Conservation (phyloP, 129 eudicot species). For the Flaveria linearis region DNA sequence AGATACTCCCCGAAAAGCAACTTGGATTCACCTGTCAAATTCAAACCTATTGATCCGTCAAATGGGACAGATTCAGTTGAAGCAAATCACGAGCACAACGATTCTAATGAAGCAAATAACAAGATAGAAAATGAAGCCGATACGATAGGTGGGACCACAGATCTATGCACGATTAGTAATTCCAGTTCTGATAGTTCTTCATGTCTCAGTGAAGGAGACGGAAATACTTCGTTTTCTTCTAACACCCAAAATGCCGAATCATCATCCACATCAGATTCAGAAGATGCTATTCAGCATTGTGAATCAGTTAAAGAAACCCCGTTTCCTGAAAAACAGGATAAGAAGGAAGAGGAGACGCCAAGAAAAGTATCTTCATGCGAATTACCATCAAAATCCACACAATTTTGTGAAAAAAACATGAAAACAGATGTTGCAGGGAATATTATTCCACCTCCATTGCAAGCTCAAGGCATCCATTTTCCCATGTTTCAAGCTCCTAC, state of each 20-base stretch:
- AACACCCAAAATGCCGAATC: constrained; percentile 64
- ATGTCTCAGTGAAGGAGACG: constrained; percentile 87
- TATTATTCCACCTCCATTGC: constrained; percentile 49
- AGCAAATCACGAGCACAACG: constrained; percentile 32
- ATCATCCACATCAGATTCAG: constrained; percentile 73
- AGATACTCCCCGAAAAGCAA: constrained; percentile 50
- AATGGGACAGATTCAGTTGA: constrained; percentile 27
- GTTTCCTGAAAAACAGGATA: constrained; percentile 27
- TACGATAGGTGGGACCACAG: constrained; percentile 40
- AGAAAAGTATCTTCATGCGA: constrained; percentile 6
- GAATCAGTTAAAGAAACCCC: constrained; percentile 55
- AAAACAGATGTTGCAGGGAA: constrained; percentile 35
- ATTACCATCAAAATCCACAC: constrained; percentile 32
- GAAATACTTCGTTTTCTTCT: constrained; percentile 52
- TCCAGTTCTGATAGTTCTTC: constrained; percentile 85
- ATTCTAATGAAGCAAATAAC: constrained; percentile 33
- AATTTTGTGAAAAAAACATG: constrained; percentile 33
- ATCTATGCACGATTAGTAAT: constrained; percentile 46
- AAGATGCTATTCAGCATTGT: constrained; percentile 60
- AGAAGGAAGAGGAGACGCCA: constrained; percentile 32
- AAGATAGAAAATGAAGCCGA: constrained; percentile 30
- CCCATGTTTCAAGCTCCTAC: constrained; percentile 69
- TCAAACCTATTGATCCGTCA: constrained; percentile 38
- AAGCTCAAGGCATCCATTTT: constrained; percentile 56
- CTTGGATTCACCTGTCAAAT: constrained; percentile 39